Evolutionary conservation across 352 stramenopile genomes (phyloP), one percentile per base, ranked within the genome.

Genomic region (Phytophthora cajani): DNA sequence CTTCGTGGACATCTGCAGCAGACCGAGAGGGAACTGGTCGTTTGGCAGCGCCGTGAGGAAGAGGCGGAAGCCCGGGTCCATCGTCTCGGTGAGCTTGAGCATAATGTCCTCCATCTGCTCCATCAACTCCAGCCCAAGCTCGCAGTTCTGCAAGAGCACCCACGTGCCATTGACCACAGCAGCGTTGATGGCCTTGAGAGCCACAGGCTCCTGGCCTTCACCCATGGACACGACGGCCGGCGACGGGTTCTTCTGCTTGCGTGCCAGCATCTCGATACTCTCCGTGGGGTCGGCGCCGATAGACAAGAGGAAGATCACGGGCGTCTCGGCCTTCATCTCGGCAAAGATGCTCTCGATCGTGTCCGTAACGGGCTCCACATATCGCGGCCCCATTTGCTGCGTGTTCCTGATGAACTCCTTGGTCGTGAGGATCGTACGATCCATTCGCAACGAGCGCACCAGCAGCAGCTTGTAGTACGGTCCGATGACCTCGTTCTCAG

Each of bases 1-100:
- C 74, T 99, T 99, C 33, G 96, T 99, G 47, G 93, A 98, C 97
- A 99, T 99, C 76, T 99, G 98, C 51, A 99, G 84, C 72, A 99
- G 80, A 2, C 97, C 97, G 0, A 99, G 76, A 5, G 98, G 98
- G 77, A 99, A 99, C 62, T 98, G 87, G 54, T 97, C 84, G 77
- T 98, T 97, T 5, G 98, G 98, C 12, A 99, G 80, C 40, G 97
- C 97, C 8, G 97, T 99, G 56, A 99, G 93, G 77, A 99, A 99
- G 40, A 99, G 79, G 0, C 98, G 89, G 74, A 99, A 99, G 70
- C 93, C 95, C 2, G 91, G 90, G 64, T 99, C 97, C 89, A 99
- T 98, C 42, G 82, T 97, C 67, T 98, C 95, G 40, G 87, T 97
- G 30, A 99, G 69, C 71, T 99, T 99, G 49, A 97, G 90, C 72